phyloP scores from a whole-genome alignment of 2,329 filamentous ascomycete species.

The Paraconiothyrium sp. region DNA sequence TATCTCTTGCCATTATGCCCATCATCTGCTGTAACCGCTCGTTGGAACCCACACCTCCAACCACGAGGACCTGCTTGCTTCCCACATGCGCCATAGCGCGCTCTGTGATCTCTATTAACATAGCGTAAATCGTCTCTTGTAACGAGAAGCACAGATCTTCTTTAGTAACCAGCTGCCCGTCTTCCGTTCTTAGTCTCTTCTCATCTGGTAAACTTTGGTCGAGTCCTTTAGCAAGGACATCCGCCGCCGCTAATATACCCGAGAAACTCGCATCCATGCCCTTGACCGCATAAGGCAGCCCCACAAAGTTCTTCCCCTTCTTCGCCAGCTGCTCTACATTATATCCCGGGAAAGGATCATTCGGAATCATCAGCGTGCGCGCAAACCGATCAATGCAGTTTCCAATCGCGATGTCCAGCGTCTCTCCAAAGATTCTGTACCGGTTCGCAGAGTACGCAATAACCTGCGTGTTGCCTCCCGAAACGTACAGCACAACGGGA shows the following conservation, averaged over 20 bases:
- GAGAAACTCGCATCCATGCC: slow-evolving; percentile 99
- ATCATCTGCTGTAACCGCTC: slow-evolving; percentile 97
- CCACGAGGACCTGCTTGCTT: slow-evolving; percentile 87
- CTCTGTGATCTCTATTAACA: slow-evolving; percentile 98
- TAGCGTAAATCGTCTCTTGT: slow-evolving; percentile 94
- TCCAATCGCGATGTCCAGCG: slow-evolving; percentile 95
- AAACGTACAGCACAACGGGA: slow-evolving; percentile 95
- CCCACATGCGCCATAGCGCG: slow-evolving; percentile 98
- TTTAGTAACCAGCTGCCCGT: slow-evolving; percentile 71
- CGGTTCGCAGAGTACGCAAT: slow-evolving; percentile 95
- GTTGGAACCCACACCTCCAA: slow-evolving; percentile 96
- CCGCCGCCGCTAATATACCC: slow-evolving; percentile 85
- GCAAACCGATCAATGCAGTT: slow-evolving; percentile 98
- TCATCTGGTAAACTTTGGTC: slow-evolving; percentile 50
- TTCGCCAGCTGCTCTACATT: slow-evolving; percentile 96
- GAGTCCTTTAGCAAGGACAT: slow-evolving; percentile 78
- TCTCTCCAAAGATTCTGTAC: slow-evolving; percentile 98
- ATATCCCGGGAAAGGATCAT: slow-evolving; percentile 95
- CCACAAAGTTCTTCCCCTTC: slow-evolving; percentile 75
- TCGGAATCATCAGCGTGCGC: slow-evolving; percentile 87
- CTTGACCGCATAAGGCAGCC: slow-evolving; percentile 95
- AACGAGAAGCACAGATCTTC: slow-evolving; percentile 92
- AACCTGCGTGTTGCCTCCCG: slow-evolving; percentile 95
- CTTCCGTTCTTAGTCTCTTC: slow-evolving; percentile 52
- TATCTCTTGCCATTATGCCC: slow-evolving; percentile 89